A percentile compares a stretch with the other conserved stretches of the same genome.
Conservation (phyloP, 768 basidiomycete genomes). For the Amanita rubescens region DNA sequence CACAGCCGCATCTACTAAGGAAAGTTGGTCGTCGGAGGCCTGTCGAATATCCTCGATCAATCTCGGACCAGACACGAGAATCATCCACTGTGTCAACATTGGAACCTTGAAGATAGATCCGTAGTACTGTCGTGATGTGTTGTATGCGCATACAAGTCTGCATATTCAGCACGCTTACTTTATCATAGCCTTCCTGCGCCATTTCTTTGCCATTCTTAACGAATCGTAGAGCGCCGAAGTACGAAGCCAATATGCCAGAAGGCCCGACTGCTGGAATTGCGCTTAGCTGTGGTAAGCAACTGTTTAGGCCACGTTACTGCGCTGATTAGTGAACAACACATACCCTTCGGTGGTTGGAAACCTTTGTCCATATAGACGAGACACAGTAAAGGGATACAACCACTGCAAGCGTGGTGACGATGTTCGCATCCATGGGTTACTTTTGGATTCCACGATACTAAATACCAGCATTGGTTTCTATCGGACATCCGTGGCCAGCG, state of each 20-base stretch:
- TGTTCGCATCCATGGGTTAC: no score
- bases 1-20: constrained; percentile 29
- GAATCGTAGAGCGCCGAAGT: constrained; percentile 10
- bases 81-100: constrained; percentile 35
- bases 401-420: no score
- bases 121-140: constrained; percentile 13
- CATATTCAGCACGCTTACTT: constrained; percentile 12
- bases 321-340: no score
- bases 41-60: constrained; percentile 38
- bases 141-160: no score
- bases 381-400: no score
- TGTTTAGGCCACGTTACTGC: no score
- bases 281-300: no score
- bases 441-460: no score
- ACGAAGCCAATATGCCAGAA: not conserved
- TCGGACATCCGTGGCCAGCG: no score
- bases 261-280: not conserved
- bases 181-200: constrained; percentile 26
- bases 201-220: constrained; percentile 17
- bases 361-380: no score
- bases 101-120: constrained; percentile 35
- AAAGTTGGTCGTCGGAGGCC: constrained; percentile 37
- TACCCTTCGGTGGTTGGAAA: no score
- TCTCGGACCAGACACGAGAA: constrained; percentile 31
- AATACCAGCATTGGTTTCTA: no score